phyloP scores from a whole-genome alignment of 2,329 filamentous ascomycete species.

The Emmonsia crescens region DNA sequence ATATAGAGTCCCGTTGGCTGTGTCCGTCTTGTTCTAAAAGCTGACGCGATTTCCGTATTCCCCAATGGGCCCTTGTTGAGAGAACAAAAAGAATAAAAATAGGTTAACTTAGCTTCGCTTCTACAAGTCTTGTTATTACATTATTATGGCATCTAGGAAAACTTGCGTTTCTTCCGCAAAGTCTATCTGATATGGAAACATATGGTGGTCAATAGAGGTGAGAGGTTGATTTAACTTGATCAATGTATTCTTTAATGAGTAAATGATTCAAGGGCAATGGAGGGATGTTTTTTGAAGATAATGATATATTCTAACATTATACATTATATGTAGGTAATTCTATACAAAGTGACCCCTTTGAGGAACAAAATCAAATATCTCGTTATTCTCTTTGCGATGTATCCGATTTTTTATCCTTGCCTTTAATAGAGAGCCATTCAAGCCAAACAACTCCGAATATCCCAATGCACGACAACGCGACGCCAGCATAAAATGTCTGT shows the following conservation, averaged over 20 bases:
- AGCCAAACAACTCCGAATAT: conserved; percentile 15
- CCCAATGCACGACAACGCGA: conserved; percentile 17
- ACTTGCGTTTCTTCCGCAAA: not conserved
- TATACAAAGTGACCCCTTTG: too few relatives aligned
- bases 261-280: too few relatives aligned
- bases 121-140: not conserved
- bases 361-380: not conserved
- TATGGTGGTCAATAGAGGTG: too few relatives aligned
- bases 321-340: too few relatives aligned
- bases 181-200: too few relatives aligned
- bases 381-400: not conserved
- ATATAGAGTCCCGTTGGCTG: not conserved
- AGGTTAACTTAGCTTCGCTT: not conserved
- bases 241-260: too few relatives aligned
- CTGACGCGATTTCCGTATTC: too few relatives aligned
- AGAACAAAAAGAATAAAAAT: too few relatives aligned
- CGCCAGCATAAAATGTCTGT: conserved; percentile 18
- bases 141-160: not conserved
- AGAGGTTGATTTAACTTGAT: too few relatives aligned
- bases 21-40: not conserved
- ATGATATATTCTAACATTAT: too few relatives aligned
- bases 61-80: too few relatives aligned
- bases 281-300: too few relatives aligned
- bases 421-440: conserved; percentile 21
- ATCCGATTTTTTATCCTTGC: not conserved